These are phyloP conservation scores for Samsoniella hepiali DNA, from an alignment of 2,329 filamentous ascomycete genomes.

Conservation along the genomic window DNA sequence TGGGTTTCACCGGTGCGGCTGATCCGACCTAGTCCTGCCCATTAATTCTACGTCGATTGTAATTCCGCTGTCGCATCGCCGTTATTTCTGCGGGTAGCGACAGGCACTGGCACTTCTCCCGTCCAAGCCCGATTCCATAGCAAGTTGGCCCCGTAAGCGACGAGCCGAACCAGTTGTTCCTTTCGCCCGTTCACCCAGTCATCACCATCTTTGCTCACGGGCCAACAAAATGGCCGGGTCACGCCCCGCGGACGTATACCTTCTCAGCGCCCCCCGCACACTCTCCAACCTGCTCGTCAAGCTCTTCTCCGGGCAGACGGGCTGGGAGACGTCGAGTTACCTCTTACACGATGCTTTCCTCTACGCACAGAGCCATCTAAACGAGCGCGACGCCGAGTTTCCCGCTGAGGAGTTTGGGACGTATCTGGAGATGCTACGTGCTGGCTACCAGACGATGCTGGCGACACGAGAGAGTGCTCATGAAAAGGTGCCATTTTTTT, in stretches of 20 bases:
- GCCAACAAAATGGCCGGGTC: background rate
- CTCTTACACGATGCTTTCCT: background rate
- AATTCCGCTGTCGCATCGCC: too few species aligned
- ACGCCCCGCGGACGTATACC: background rate
- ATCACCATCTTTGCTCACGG: too few species aligned
- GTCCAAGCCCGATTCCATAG: too few species aligned
- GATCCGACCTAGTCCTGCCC: too few species aligned
- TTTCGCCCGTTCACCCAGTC: too few species aligned
- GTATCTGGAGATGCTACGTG: background rate
- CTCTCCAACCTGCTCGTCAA: slow-evolving; percentile 2
- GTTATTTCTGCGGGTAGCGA: too few species aligned
- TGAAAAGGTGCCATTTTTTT: background rate
- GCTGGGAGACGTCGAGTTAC: background rate
- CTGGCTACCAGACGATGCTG: background rate
- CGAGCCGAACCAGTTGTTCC: too few species aligned
- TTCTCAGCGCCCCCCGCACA: background rate
- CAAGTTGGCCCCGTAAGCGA: too few species aligned
- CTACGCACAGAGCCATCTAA: background rate
- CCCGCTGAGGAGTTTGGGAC: background rate
- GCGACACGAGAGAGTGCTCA: background rate
- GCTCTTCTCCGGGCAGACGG: background rate
- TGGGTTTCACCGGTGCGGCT: too few species aligned
- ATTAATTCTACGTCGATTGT: too few species aligned
- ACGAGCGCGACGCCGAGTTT: background rate
- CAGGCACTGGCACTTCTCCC: background rate